Evolutionary conservation across 2,329 filamentous ascomycete genomes (phyloP), one percentile per base, ranked within the genome.

Genomic region (Aureobasidium namibiae): DNA sequence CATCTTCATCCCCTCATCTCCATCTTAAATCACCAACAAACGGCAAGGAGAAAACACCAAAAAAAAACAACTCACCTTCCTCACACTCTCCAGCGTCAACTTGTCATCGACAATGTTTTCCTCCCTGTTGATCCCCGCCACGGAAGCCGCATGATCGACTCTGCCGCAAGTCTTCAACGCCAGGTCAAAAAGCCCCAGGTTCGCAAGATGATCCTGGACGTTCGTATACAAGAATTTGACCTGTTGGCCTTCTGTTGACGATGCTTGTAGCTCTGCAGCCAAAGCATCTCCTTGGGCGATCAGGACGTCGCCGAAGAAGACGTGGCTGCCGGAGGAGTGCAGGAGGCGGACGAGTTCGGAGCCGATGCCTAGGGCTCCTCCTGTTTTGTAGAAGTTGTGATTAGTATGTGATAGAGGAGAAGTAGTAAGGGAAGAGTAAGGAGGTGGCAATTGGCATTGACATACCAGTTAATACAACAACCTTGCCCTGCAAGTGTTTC

Each of bases 81-180:
- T 69, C 23, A 81, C 70, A 9, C 69, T 74, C 36, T 76, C 72
- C 14, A 79, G 63, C 7, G 72, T 75, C 39, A 80, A 66, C 2
- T 68, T 67, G 2, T 74, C 72, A 46, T 78, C 76, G 60, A 78
- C 78, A 69, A 75, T 77, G 44, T 75, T 73, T 0, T 69, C 70
- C 6, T 72, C 70, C 61, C 80, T 78, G 16, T 71, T 69, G 4
- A 78, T 73, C 0, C 76, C 79, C 1, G 79, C 79, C 33, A 73
- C 76, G 4, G 75, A 74, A 21, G 80, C 72, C 5, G 78, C 79
- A 61, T 78, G 74, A 60, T 82, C 79, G 23, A 81, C 72, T 6
- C 69, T 69, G 3, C 76, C 75, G 60, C 77, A 76, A n/a, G 69
- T 71, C 7, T 73, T 66, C 42, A 74, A 73, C 0, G 78, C 77